A percentile compares a stretch with the other conserved stretches of the same genome.
phyloP scores from a whole-genome alignment of 2,329 filamentous ascomycete species.

The Calonectria crousiana region DNA sequence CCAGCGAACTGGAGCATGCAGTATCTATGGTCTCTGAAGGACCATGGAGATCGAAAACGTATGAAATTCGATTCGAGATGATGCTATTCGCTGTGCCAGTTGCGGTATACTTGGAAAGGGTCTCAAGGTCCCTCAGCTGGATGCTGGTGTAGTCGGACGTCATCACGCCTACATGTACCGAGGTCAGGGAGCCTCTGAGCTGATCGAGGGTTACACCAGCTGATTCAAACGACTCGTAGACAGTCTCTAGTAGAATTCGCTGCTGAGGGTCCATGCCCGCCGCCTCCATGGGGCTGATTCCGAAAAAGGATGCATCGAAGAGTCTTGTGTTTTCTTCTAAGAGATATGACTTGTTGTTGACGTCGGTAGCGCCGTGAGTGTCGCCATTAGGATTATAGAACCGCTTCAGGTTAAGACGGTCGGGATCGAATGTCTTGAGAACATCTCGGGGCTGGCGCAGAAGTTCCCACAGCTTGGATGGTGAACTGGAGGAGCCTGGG shows the following conservation, averaged over 20 bases:
- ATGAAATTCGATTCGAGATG: constrained; percentile 36
- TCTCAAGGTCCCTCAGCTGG: constrained; percentile 1
- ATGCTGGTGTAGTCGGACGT: constrained; percentile 42
- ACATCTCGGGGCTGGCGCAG: background rate
- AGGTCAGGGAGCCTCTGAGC: constrained; percentile 21
- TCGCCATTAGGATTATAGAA: constrained; percentile 38
- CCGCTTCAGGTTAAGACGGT: constrained; percentile 31
- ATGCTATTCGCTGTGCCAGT: constrained; percentile 27
- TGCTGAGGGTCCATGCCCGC: constrained; percentile 50
- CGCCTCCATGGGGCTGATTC: constrained; percentile 29
- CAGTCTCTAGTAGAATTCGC: constrained; percentile 49
- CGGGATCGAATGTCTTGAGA: background rate
- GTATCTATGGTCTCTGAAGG: constrained; percentile 51
- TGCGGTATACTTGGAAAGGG: constrained; percentile 12
- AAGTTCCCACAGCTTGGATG: constrained; percentile 4
- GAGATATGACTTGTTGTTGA: constrained; percentile 46
- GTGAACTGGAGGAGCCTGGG: background rate
- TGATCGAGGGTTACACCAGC: constrained; percentile 16
- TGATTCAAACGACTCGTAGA: constrained; percentile 47
- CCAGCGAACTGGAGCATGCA: constrained; percentile 52
- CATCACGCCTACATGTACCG: constrained; percentile 42
- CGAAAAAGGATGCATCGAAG: constrained; percentile 41
- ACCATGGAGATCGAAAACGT: constrained; percentile 36
- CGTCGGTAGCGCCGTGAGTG: constrained; percentile 39
- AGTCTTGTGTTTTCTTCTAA: constrained; percentile 32